phyloP scores from a whole-genome alignment of 805 yeast species.

The Spathaspora arborariae region DNA sequence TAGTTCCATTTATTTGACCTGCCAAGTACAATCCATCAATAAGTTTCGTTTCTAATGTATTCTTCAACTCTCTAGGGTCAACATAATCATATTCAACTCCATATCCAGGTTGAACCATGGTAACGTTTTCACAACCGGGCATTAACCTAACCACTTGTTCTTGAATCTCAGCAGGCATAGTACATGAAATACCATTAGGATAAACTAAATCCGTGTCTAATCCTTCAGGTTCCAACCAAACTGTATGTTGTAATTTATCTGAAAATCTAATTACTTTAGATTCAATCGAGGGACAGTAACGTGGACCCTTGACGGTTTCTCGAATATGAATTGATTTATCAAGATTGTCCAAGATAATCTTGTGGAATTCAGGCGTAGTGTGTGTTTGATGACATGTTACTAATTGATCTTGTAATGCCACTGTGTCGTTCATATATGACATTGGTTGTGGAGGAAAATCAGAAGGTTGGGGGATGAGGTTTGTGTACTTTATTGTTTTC shows the following conservation, averaged over 20 bases:
- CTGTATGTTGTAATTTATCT: constrained; percentile 69
- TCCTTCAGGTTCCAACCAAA: constrained; percentile 98
- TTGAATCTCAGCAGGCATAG: constrained; percentile 95
- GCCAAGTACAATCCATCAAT: constrained; percentile 81
- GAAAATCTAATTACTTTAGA: constrained; percentile 79
- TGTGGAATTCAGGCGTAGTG: constrained; percentile 75
- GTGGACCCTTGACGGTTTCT: constrained; percentile 93
- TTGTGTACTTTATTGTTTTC: constrained; percentile 62
- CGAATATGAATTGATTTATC: constrained; percentile 85
- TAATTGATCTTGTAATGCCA: constrained; percentile 54
- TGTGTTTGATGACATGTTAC: constrained; percentile 70
- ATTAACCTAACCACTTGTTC: constrained; percentile 67
- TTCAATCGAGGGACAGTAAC: constrained; percentile 97
- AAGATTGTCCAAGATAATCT: constrained; percentile 62
- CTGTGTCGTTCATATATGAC: constrained; percentile 75
- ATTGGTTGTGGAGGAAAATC: constrained; percentile 86
- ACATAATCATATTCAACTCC: constrained; percentile 99
- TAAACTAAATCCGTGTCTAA: constrained; percentile 80
- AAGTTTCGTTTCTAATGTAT: constrained; percentile 76
- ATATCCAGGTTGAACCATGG: constrained; percentile 92
- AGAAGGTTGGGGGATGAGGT: constrained; percentile 69
- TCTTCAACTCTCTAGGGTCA: constrained; percentile 82
- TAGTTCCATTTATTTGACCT: constrained; percentile 97
- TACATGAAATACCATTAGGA: constrained; percentile 94
- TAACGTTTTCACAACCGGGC: constrained; percentile 83